Evolutionary conservation across 2,329 filamentous ascomycete genomes (phyloP).

Genomic region (Pseudogymnoascus sp.): DNA sequence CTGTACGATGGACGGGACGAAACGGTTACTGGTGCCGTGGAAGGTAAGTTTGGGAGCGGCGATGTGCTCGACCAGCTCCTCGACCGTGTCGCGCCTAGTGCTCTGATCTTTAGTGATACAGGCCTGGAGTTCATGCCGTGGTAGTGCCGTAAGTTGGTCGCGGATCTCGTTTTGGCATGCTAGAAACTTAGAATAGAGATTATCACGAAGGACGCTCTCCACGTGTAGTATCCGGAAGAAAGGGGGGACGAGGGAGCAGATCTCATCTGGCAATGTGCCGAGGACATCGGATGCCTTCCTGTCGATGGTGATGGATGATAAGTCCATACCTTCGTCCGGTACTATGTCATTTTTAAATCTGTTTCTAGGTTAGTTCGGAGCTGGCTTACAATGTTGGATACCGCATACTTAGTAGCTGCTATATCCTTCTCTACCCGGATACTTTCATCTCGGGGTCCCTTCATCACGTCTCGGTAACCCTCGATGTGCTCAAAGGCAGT

Average conservation of each 20-base stretch:
- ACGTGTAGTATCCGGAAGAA: conserved; percentile 33
- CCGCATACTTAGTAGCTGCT: background rate
- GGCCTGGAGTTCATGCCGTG: conserved; percentile 13
- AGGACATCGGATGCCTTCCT: conserved; percentile 29
- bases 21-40: conserved; percentile 33
- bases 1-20: conserved; percentile 37
- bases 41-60: conserved; percentile 33
- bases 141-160: conserved; percentile 18
- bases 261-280: conserved; percentile 28
- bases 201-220: conserved; percentile 32
- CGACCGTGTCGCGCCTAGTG: conserved; percentile 16
- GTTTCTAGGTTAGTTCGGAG: background rate
- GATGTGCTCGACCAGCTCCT: conserved; percentile 33
- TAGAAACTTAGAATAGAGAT: conserved; percentile 29
- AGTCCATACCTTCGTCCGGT: conserved; percentile 15
- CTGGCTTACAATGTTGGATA: background rate
- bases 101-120: conserved; percentile 13
- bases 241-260: conserved; percentile 27
- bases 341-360: conserved; percentile 10
- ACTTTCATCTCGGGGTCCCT: background rate
- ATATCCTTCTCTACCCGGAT: background rate
- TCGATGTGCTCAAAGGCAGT: conserved; percentile 13
- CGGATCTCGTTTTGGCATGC: conserved; percentile 24
- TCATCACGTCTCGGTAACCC: conserved; percentile 12
- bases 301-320: conserved; percentile 16